phyloP scores from a whole-genome alignment of 2,329 filamentous ascomycete species.

The Thelonectria discophora region DNA sequence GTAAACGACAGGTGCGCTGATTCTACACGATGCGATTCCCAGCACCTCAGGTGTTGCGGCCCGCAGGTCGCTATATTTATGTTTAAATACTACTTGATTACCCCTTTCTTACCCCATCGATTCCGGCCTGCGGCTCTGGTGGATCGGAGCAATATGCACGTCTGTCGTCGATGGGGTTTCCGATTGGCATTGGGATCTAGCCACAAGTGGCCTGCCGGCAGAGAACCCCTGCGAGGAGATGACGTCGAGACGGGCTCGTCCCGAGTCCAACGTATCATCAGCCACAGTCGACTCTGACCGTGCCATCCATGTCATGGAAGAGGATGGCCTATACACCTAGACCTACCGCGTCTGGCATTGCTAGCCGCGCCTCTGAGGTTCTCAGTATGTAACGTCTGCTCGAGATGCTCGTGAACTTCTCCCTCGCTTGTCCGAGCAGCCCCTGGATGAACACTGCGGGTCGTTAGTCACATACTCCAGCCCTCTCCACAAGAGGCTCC shows the following conservation, averaged over 20 bases:
- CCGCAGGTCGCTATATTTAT: not conserved
- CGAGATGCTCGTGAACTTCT: not conserved
- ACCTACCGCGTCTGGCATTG: not conserved
- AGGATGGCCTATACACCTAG: not conserved
- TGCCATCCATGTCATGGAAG: not conserved
- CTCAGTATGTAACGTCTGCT: not conserved
- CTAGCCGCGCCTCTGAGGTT: not conserved
- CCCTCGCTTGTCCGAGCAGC: not conserved
- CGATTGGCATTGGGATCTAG: not conserved
- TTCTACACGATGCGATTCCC: not conserved
- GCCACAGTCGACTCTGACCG: no score
- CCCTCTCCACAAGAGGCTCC: not conserved
- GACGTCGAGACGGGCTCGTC: not conserved
- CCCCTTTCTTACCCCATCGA: constrained; percentile 1
- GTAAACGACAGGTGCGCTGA: not conserved
- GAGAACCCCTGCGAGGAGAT: not conserved
- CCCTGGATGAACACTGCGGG: not conserved
- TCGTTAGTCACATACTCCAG: not conserved
- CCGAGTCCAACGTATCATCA: not conserved
- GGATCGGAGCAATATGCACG: not conserved
- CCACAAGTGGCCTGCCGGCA: not conserved
- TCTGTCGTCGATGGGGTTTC: not conserved
- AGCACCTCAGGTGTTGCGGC: not conserved
- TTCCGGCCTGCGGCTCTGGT: not conserved
- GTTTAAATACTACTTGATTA: not conserved